Evolutionary conservation across 2,329 filamentous ascomycete genomes (phyloP).

Genomic region (Phaeosphaeria sp.): DNA sequence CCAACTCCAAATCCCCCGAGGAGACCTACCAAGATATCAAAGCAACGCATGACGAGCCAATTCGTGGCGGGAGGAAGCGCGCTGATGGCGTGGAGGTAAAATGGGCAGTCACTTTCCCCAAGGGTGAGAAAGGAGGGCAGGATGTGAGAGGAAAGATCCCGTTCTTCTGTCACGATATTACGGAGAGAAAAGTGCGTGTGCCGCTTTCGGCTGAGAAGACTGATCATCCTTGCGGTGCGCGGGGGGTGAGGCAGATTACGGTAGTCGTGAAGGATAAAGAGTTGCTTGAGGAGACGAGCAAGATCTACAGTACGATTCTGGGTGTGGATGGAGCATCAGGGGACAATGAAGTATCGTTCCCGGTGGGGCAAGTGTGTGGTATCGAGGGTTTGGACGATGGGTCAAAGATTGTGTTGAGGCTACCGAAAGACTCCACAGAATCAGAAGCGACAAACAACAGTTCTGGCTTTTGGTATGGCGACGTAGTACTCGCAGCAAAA

Average conservation of each 20-base stretch:
- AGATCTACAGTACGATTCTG: slow-evolving; percentile 22
- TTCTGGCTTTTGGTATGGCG: slow-evolving; percentile 33
- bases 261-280: slow-evolving; percentile 31
- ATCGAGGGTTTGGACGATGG: slow-evolving; percentile 20
- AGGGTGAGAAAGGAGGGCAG: slow-evolving; percentile 47
- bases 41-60: slow-evolving; percentile 58
- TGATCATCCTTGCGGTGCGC: slow-evolving; percentile 59
- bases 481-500: slow-evolving; percentile 29
- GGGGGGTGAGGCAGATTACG: slow-evolving; percentile 50
- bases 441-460: slow-evolving; percentile 12
- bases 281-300: slow-evolving; percentile 18
- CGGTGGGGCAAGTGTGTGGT: slow-evolving; percentile 19
- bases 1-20: slow-evolving; percentile 14
- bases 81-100: slow-evolving; percentile 64
- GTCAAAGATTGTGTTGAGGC: slow-evolving; percentile 24
- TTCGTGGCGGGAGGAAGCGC: slow-evolving; percentile 60
- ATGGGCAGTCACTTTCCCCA: slow-evolving; percentile 65
- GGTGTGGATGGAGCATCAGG: slow-evolving; percentile 8
- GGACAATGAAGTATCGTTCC: slow-evolving; percentile 19
- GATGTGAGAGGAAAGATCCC: slow-evolving; percentile 59
- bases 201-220: slow-evolving; percentile 52
- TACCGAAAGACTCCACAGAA: slow-evolving; percentile 29
- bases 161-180: slow-evolving; percentile 68
- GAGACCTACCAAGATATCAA: slow-evolving; percentile 18
- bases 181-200: slow-evolving; percentile 62